phyloP scores from a whole-genome alignment of 345 rosid species.

The thale cress (Arabidopsis thaliana) region TAIR10.1 NC_003074.8:19773001-19773500 shows the following conservation, averaged over 20 bases:
- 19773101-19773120: not conserved
- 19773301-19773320: not conserved
- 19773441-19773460: not conserved
- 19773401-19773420: not conserved
- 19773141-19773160: not conserved
- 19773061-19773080: not conserved
- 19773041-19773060: not conserved
- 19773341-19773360: not conserved
- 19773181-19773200: conserved; percentile 1
- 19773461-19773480: not conserved
- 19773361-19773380: not conserved
- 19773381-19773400: not conserved
- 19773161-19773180: conserved; percentile 9
- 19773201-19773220: conserved; percentile 10
- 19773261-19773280: not conserved
- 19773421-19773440: not conserved
- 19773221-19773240: conserved; percentile 7
- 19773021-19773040: not conserved
- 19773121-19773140: not conserved
- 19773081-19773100: not conserved
- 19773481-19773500: not conserved
- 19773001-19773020: not conserved
- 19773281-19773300: not conserved
- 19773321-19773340: not conserved
- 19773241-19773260: not conserved